phyloP scores from a whole-genome alignment of 2,329 filamentous ascomycete genomes.

The Periconia sp. region DNA sequence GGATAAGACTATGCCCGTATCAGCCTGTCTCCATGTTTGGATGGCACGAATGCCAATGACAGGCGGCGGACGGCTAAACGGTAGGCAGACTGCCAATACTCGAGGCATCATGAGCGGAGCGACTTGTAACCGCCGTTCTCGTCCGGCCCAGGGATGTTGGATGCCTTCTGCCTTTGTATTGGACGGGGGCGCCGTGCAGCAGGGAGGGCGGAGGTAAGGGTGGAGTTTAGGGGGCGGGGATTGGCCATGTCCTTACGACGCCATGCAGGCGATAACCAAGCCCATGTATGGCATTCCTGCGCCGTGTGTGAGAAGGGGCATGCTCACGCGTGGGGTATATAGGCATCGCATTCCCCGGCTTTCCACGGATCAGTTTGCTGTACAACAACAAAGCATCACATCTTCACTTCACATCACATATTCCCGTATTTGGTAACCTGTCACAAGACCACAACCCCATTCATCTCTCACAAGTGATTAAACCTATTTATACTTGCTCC shows the following conservation, averaged over 20 bases:
- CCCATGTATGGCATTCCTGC: background rate
- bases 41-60: background rate
- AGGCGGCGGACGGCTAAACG: conserved; percentile 1
- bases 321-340: background rate
- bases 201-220: background rate
- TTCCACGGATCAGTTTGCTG: background rate
- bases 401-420: background rate
- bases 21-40: background rate
- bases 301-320: background rate
- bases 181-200: background rate
- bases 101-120: background rate
- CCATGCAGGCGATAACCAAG: background rate
- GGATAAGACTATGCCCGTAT: background rate
- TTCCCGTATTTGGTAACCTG: conserved; percentile 2
- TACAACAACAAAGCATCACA: background rate
- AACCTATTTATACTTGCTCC: background rate
- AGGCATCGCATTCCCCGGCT: background rate
- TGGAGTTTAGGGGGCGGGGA: background rate
- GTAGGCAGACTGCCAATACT: background rate
- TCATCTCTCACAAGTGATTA: conserved; percentile 5
- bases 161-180: background rate
- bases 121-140: conserved; percentile 2
- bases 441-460: background rate
- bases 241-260: background rate
- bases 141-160: background rate